Conservation (phyloP, 2,329 filamentous ascomycete genomes). For the Cryphonectria nitschkei region DNA sequence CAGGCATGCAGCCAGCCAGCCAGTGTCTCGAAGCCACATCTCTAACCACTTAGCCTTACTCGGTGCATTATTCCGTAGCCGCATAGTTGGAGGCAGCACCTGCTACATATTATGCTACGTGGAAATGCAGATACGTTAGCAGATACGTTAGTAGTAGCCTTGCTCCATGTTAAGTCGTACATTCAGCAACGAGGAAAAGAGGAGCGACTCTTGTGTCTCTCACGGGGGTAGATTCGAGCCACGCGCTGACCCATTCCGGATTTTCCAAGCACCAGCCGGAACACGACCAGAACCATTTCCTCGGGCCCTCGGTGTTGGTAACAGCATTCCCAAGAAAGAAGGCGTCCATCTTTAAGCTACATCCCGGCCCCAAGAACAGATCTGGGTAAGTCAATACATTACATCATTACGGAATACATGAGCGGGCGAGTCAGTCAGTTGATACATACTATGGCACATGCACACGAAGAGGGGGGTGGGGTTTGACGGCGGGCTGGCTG, state of each 20-base stretch:
- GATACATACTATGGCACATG: background rate
- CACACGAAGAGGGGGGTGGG: background rate
- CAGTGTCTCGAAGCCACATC: slow-evolving; percentile 11
- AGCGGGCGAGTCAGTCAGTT: background rate
- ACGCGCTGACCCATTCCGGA: background rate
- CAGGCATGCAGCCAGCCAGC: background rate
- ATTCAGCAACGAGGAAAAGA: no score
- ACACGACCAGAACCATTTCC: background rate
- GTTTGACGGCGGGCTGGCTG: background rate
- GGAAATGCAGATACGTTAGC: no score
- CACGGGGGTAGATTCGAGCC: background rate
- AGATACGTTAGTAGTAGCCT: no score
- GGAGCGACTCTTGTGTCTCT: background rate
- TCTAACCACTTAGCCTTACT: background rate
- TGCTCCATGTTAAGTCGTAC: no score
- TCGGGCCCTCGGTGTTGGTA: background rate
- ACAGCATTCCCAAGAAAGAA: background rate
- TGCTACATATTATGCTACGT: background rate
- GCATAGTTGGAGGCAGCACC: background rate
- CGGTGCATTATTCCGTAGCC: background rate
- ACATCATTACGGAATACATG: background rate
- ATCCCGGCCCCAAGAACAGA: background rate
- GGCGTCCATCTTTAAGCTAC: background rate
- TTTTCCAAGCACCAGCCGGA: background rate
- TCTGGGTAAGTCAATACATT: background rate